These are phyloP conservation scores for Pseudocercospora cruenta DNA, from an alignment of 2,329 filamentous ascomycete species.

Conservation along the genomic window DNA sequence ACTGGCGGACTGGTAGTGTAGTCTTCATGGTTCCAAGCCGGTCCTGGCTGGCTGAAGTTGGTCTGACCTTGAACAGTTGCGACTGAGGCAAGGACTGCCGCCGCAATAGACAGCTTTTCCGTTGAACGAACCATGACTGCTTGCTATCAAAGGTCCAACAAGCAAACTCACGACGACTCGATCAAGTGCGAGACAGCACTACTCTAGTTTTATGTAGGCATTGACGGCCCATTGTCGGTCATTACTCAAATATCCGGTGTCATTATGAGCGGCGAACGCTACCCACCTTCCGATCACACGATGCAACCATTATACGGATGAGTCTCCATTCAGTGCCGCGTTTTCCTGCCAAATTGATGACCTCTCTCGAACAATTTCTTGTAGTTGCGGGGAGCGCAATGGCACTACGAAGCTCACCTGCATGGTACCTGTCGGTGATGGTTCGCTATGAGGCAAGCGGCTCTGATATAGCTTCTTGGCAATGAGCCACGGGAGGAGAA, in stretches of 20 bases:
- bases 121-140: conserved; percentile 17
- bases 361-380: conserved; percentile 7
- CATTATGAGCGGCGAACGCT: conserved; percentile 4
- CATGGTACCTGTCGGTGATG: conserved; percentile 20
- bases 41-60: conserved; percentile 10
- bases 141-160: background rate
- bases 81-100: conserved; percentile 20
- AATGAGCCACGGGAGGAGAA: conserved; percentile 1
- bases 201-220: conserved; percentile 9
- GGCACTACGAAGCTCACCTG: conserved; percentile 10
- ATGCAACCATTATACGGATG: conserved; percentile 12
- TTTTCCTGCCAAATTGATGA: conserved; percentile 1
- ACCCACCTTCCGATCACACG: conserved; percentile 14
- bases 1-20: conserved; percentile 26
- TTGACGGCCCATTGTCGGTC: conserved; percentile 5
- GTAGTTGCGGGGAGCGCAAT: conserved; percentile 12
- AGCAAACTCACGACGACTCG: background rate
- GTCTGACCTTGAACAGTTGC: conserved; percentile 24
- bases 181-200: background rate
- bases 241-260: background rate
- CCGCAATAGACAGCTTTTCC: conserved; percentile 20
- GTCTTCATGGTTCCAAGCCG: conserved; percentile 29
- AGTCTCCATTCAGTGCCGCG: background rate
- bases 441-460: conserved; percentile 18
- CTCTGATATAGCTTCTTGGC: conserved; percentile 19